Percentiles rank a stretch among this genome's conserved stretches.
Evolutionary conservation across 148 eudicot species (phyloP).

Genomic region (Heliamphora exappendiculata): DNA sequence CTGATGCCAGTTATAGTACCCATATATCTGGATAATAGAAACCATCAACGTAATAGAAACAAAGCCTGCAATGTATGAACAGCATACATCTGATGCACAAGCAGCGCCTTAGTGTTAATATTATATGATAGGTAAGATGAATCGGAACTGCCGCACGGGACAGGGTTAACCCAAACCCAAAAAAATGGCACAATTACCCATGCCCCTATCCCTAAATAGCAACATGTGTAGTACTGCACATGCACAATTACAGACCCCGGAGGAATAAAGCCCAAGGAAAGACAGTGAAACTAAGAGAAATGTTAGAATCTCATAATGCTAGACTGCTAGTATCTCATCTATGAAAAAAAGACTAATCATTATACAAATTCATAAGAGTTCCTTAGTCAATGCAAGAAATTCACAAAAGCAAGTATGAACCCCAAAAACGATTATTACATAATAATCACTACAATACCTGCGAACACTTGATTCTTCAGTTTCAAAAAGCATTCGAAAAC

Average conservation of each 20-base stretch:
- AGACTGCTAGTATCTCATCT: slow-evolving; percentile 3
- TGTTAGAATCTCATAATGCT: too few species aligned
- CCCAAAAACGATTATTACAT: neutral
- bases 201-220: neutral
- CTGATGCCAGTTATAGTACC: slow-evolving; percentile 87
- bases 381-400: neutral
- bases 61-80: neutral
- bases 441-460: slow-evolving; percentile 37
- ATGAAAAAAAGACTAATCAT: neutral
- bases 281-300: neutral
- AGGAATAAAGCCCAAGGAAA: neutral
- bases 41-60: slow-evolving; percentile 18
- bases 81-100: neutral
- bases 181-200: neutral
- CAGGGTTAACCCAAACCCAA: neutral
- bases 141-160: slow-evolving; percentile 22
- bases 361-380: neutral
- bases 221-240: neutral
- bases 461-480: slow-evolving; percentile 97
- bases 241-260: too few species aligned
- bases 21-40: slow-evolving; percentile 65
- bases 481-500: slow-evolving; percentile 94
- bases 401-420: neutral
- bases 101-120: neutral
- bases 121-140: neutral